Conservation (phyloP, 2,329 filamentous ascomycete species). For the Trichoderma semiorbis region DNA sequence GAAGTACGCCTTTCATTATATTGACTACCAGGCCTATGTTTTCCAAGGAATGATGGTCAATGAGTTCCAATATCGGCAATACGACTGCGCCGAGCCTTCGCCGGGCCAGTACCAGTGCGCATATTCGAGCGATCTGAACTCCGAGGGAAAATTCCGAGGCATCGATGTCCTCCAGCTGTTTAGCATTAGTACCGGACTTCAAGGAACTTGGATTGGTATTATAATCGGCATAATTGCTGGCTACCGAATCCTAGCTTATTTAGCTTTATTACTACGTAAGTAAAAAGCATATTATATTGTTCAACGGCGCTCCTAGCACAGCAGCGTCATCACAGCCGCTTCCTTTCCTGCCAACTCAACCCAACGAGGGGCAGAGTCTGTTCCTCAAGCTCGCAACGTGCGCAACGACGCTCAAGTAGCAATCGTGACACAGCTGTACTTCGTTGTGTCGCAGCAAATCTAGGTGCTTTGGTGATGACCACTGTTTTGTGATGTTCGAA, state of each 20-base stretch:
- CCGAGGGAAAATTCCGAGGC: conserved; percentile 61
- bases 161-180: conserved; percentile 67
- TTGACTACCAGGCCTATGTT: conserved; percentile 82
- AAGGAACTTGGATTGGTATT: conserved; percentile 76
- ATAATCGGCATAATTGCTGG: conserved; percentile 71
- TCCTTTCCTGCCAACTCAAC: too few relatives aligned
- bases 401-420: too few relatives aligned
- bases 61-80: conserved; percentile 54
- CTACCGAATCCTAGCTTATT: conserved; percentile 25
- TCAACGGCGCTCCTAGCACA: background rate
- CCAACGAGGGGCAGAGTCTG: too few relatives aligned
- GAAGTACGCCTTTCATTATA: conserved; percentile 84
- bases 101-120: conserved; percentile 67
- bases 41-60: conserved; percentile 95
- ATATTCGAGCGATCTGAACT: conserved; percentile 52
- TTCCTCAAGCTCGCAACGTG: too few relatives aligned
- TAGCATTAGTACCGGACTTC: conserved; percentile 63
- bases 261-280: background rate
- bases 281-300: background rate
- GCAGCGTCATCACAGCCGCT: too few relatives aligned
- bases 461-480: too few relatives aligned
- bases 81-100: conserved; percentile 25
- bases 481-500: too few relatives aligned
- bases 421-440: too few relatives aligned
- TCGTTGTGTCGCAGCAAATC: too few relatives aligned